phyloP scores from a whole-genome alignment of 148 eudicot species.

The Rhododendron vialii region DNA sequence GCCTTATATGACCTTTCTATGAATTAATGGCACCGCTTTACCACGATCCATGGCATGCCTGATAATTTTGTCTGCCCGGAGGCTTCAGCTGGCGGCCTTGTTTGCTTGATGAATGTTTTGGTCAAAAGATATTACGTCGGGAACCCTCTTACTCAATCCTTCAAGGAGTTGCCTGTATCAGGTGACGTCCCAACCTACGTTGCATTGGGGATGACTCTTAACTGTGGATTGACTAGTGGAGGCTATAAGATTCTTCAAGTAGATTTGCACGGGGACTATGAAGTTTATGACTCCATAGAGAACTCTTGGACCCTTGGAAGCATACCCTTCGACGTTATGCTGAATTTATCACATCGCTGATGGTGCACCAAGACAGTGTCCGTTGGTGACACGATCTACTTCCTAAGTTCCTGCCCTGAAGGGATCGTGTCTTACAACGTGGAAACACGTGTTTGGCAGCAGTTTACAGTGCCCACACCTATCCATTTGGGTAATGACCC shows the following conservation, averaged over 20 bases:
- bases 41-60: too few relatives aligned
- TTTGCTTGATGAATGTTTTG: too few relatives aligned
- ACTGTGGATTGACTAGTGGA: slow-evolving; percentile 25
- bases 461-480: slow-evolving; percentile 65
- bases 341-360: slow-evolving; percentile 64
- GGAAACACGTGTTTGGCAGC: slow-evolving; percentile 62
- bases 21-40: too few relatives aligned
- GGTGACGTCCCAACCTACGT: slow-evolving; percentile 73
- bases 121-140: too few relatives aligned
- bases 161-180: slow-evolving; percentile 55
- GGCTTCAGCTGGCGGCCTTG: too few relatives aligned
- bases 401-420: slow-evolving; percentile 73
- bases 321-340: slow-evolving; percentile 54
- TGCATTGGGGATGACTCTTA: slow-evolving; percentile 73
- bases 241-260: slow-evolving; percentile 85
- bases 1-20: too few relatives aligned
- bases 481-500: slow-evolving; percentile 49
- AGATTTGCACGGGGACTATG: slow-evolving; percentile 67
- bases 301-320: slow-evolving; percentile 41
- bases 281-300: slow-evolving; percentile 60
- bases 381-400: slow-evolving; percentile 45
- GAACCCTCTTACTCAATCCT: slow-evolving; percentile 41
- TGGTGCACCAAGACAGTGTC: slow-evolving; percentile 57
- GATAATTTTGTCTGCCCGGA: too few relatives aligned
- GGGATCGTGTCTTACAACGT: slow-evolving; percentile 73